Conservation (phyloP, 805 yeast species). For the Schwanniomyces sp. region DNA sequence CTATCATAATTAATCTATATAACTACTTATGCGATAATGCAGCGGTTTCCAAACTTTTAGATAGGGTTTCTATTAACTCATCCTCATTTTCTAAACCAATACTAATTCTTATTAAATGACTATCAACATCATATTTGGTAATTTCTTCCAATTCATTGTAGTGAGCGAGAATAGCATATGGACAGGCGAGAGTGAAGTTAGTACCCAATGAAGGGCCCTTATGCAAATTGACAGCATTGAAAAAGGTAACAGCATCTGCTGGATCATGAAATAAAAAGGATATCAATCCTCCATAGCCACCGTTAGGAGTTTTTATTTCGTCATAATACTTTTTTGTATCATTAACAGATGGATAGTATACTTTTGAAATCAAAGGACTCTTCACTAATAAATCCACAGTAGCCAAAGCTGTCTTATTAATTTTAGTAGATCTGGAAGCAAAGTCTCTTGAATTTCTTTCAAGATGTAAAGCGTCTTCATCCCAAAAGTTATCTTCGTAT, state of each 20-base stretch:
- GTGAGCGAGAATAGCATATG: conserved; percentile 86
- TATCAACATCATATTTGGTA: conserved; percentile 79
- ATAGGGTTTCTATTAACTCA: conserved; percentile 51
- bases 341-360: conserved; percentile 69
- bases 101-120: conserved; percentile 74
- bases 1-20: not conserved
- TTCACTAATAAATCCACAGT: conserved; percentile 54
- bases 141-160: conserved; percentile 78
- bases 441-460: conserved; percentile 95
- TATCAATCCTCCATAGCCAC: conserved; percentile 89
- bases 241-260: conserved; percentile 68
- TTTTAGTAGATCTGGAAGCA: conserved; percentile 54
- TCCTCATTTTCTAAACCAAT: conserved; percentile 78
- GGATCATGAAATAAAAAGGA: conserved; percentile 70
- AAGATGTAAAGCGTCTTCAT: conserved; percentile 87
- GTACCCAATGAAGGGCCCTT: conserved; percentile 94
- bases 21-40: conserved; percentile 4
- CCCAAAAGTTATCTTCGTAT: conserved; percentile 81
- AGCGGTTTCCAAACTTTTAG: conserved; percentile 51
- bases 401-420: conserved; percentile 56
- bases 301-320: conserved; percentile 58
- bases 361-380: conserved; percentile 54
- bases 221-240: conserved; percentile 64
- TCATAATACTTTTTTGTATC: conserved; percentile 68
- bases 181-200: conserved; percentile 85